phyloP scores from a whole-genome alignment of 2,329 filamentous ascomycete species.

The Pseudogymnoascus verrucosus region DNA sequence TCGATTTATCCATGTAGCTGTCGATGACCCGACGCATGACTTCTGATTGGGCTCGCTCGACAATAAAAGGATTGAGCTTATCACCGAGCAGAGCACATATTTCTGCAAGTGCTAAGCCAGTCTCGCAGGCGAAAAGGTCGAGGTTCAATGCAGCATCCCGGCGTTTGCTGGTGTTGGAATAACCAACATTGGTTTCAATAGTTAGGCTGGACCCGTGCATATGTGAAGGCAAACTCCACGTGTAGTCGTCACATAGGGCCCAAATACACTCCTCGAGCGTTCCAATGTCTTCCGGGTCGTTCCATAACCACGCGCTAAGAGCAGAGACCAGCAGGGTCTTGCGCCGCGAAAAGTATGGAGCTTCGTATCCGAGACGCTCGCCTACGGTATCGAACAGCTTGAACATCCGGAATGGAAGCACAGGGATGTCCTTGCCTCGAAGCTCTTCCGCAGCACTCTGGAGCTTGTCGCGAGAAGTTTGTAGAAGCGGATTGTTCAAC shows the following conservation, averaged over 20 bases:
- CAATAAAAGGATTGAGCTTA: not conserved
- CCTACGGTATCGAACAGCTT: not conserved
- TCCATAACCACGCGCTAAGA: not conserved
- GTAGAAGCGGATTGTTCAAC: not conserved
- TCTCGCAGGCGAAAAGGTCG: conserved; percentile 2
- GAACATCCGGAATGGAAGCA: not conserved
- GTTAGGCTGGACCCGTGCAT: not conserved
- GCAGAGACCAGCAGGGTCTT: not conserved
- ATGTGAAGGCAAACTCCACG: not conserved
- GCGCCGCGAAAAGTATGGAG: not conserved
- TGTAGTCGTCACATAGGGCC: conserved; percentile 1
- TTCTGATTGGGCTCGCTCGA: not conserved
- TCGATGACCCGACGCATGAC: not conserved
- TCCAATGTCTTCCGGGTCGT: not conserved
- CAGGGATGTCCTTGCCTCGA: not conserved
- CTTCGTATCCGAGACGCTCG: not conserved
- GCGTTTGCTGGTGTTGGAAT: not conserved
- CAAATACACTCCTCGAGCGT: conserved; percentile 3
- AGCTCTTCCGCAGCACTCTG: not conserved
- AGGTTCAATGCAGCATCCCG: not conserved
- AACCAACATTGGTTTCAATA: not conserved
- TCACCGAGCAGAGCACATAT: not conserved
- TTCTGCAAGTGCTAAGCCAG: not conserved
- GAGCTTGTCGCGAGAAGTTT: not conserved
- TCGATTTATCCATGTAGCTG: not conserved